Evolutionary conservation across 202 grass and related monocot species (phyloP).

Genomic region (Bolboschoenoplectus hybrid): DNA sequence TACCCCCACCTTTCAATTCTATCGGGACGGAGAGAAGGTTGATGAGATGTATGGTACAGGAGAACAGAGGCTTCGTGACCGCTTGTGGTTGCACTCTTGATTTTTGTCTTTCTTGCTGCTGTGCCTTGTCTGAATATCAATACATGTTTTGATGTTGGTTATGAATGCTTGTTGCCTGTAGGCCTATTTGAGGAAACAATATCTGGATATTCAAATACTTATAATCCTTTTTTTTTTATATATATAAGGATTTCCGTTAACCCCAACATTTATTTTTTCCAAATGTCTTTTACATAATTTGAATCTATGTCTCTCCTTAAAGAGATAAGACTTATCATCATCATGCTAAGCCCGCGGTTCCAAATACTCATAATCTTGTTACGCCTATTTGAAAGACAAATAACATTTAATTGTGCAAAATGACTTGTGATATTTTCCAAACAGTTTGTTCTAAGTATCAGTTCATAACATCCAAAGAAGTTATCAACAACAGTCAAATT

Average conservation of each 20-base stretch:
- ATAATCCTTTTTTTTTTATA: not conserved
- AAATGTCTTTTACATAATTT: no score
- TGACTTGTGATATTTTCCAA: not conserved
- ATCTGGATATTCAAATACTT: not conserved
- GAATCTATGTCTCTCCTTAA: no score
- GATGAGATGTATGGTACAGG: constrained; percentile 88
- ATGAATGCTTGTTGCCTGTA: not conserved
- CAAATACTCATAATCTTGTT: no score
- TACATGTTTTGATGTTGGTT: not conserved
- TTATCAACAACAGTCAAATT: not conserved
- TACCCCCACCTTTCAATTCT: constrained; percentile 90
- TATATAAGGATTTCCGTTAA: no score
- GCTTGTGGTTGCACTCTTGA: constrained; percentile 91
- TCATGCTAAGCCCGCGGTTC: no score
- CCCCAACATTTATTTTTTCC: no score
- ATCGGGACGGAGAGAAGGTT: constrained; percentile 72
- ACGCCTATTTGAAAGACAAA: no score
- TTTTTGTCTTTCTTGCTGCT: constrained; percentile 2
- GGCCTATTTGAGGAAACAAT: not conserved
- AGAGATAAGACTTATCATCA: no score
- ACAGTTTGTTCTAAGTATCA: constrained; percentile 1
- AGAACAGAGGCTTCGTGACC: constrained; percentile 79
- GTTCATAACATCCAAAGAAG: not conserved
- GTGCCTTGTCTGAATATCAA: not conserved
- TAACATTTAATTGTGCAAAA: not conserved